Percentiles rank a stretch among this genome's conserved stretches.
phyloP scores from a whole-genome alignment of 805 yeast species.

The Yamadazyma kitorensis region DNA sequence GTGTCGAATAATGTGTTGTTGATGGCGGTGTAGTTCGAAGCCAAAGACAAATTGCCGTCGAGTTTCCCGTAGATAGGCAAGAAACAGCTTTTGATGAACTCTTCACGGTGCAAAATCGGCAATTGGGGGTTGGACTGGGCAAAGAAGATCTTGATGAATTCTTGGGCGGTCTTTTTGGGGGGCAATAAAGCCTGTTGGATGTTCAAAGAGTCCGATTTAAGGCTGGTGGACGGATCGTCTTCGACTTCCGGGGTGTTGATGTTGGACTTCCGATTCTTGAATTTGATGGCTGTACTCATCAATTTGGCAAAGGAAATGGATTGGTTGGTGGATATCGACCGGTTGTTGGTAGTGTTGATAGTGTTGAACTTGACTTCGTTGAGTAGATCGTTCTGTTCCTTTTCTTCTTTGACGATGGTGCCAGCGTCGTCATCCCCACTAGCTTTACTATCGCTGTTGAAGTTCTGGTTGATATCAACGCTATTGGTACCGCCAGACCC shows the following conservation, averaged over 20 bases:
- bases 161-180: conserved; percentile 66
- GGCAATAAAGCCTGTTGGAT: conserved; percentile 55
- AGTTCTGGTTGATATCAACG: neutral
- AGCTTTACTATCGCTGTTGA: neutral
- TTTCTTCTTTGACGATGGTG: conserved; percentile 5
- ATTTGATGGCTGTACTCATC: conserved; percentile 74
- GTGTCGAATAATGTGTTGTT: conserved; percentile 25
- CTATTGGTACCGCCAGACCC: neutral
- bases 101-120: conserved; percentile 81
- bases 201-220: conserved; percentile 3
- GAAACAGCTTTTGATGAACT: conserved; percentile 62
- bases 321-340: conserved; percentile 8
- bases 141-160: conserved; percentile 62
- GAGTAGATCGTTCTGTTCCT: conserved; percentile 6
- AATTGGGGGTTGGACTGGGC: conserved; percentile 79
- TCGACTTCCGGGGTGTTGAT: conserved; percentile 9
- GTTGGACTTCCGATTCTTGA: conserved; percentile 24
- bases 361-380: conserved; percentile 12
- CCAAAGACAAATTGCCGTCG: conserved; percentile 52
- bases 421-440: too few species aligned
- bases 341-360: conserved; percentile 7
- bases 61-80: conserved; percentile 78
- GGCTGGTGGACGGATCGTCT: conserved; percentile 2
- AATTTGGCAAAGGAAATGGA: conserved; percentile 69
- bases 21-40: conserved; percentile 53